Percentiles rank a stretch among this genome's conserved stretches.
These are phyloP conservation scores for Pisolithus marmoratus DNA, from an alignment of 768 basidiomycete species.

Conservation along the genomic window DNA sequence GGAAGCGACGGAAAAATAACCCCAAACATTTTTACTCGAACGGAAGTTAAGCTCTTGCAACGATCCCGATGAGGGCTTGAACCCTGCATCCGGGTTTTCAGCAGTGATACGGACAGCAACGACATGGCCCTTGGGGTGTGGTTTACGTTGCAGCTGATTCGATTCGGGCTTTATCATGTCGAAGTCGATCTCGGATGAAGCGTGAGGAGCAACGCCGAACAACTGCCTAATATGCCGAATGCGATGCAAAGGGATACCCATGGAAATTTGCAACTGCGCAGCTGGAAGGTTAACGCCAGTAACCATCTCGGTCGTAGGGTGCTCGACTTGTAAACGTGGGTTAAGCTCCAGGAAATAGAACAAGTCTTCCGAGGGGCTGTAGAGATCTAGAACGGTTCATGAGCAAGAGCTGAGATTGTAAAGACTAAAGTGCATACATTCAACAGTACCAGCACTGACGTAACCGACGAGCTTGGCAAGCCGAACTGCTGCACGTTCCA, in stretches of 20 bases:
- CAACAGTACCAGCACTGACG: slow-evolving; percentile 97
- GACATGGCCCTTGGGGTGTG: slow-evolving; percentile 95
- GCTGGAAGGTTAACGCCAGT: slow-evolving; percentile 96
- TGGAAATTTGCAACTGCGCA: slow-evolving; percentile 94
- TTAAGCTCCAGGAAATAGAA: slow-evolving; percentile 99
- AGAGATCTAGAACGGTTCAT: slow-evolving; percentile 60
- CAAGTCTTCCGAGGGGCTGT: slow-evolving; percentile 86
- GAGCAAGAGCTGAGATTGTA: slow-evolving; percentile 4
- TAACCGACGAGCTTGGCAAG: slow-evolving; percentile 99
- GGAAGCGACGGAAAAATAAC: slow-evolving; percentile 95
- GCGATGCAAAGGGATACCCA: slow-evolving; percentile 95
- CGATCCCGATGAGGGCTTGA: slow-evolving; percentile 97
- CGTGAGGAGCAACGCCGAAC: slow-evolving; percentile 90
- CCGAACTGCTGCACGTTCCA: slow-evolving; percentile 99
- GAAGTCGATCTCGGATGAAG: slow-evolving; percentile 91
- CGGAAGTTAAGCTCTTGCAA: slow-evolving; percentile 99
- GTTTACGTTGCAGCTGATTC: slow-evolving; percentile 86
- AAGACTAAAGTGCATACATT: slow-evolving; percentile 54
- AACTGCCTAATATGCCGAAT: slow-evolving; percentile 94
- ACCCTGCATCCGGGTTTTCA: slow-evolving; percentile 98
- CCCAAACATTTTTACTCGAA: slow-evolving; percentile 99
- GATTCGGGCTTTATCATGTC: slow-evolving; percentile 89
- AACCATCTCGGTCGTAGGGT: slow-evolving; percentile 99
- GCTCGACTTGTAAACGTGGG: slow-evolving; percentile 98
- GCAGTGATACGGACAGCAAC: slow-evolving; percentile 99